Evolutionary conservation across 2,329 filamentous ascomycete genomes (phyloP).

Genomic region (Cytospora leucostoma): DNA sequence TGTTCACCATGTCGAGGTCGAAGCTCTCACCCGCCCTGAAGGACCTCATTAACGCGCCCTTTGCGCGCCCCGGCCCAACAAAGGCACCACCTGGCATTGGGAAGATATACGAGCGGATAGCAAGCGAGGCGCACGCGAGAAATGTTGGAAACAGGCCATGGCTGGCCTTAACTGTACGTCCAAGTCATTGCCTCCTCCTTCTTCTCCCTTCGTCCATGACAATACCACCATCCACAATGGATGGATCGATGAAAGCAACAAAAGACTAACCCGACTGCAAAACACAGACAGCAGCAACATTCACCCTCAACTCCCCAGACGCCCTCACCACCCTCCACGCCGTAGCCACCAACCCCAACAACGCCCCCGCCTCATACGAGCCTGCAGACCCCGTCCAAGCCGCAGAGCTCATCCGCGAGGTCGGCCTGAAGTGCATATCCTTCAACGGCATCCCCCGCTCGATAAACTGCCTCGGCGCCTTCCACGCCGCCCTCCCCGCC

Average conservation of each 20-base stretch:
- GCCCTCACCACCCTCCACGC: constrained; percentile 66
- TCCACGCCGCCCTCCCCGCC: constrained; percentile 62
- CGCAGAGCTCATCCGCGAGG: constrained; percentile 73
- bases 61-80: constrained; percentile 65
- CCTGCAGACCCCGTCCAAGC: constrained; percentile 50
- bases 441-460: constrained; percentile 82
- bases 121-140: constrained; percentile 61
- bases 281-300: constrained; percentile 71
- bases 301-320: constrained; percentile 84
- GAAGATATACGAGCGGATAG: constrained; percentile 65
- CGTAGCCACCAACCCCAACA: constrained; percentile 42
- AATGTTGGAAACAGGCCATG: constrained; percentile 65
- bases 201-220: neutral
- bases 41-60: constrained; percentile 70
- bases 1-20: constrained; percentile 58
- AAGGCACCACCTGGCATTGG: constrained; percentile 64
- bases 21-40: constrained; percentile 73
- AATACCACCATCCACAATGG: neutral
- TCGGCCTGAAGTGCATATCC: constrained; percentile 75
- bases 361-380: constrained; percentile 29
- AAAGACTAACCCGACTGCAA: neutral
- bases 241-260: too few relatives aligned
- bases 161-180: constrained; percentile 63
- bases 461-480: constrained; percentile 79
- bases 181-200: neutral